These are phyloP conservation scores for Aspergillus tamarii DNA, from an alignment of 2,329 filamentous ascomycete genomes.

Conservation along the genomic window DNA sequence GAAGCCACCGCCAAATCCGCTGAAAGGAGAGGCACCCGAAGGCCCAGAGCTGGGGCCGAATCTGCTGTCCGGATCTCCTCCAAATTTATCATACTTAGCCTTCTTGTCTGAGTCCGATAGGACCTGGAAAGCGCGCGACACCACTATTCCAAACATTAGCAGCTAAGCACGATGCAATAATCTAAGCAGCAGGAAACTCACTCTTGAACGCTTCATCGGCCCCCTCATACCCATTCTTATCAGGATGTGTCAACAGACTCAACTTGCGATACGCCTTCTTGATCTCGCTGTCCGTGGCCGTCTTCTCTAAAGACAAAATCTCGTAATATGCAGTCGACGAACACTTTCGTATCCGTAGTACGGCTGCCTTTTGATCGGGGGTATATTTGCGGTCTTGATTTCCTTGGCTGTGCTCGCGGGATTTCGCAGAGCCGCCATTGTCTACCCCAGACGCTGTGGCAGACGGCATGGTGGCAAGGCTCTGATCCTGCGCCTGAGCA, in stretches of 20 bases:
- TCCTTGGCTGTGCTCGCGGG: conserved; percentile 53
- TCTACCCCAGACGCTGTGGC: conserved; percentile 52
- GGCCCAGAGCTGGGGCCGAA: conserved; percentile 62
- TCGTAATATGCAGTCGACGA: conserved; percentile 90
- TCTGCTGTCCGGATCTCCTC: conserved; percentile 87
- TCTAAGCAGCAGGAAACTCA: conserved; percentile 41
- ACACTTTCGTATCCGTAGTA: conserved; percentile 85
- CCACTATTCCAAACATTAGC: conserved; percentile 63
- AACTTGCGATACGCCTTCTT: conserved; percentile 98
- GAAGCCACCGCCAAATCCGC: conserved; percentile 52
- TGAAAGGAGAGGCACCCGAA: conserved; percentile 47
- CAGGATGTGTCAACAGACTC: conserved; percentile 91
- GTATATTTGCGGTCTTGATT: conserved; percentile 69
- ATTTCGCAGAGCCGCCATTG: conserved; percentile 47
- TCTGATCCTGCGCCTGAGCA: not conserved
- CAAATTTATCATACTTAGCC: conserved; percentile 82
- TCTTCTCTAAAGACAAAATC: conserved; percentile 75
- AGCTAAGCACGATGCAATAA: conserved; percentile 59
- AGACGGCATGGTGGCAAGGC: conserved; percentile 40
- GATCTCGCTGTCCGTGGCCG: conserved; percentile 77
- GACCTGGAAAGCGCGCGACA: conserved; percentile 89
- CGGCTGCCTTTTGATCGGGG: conserved; percentile 85
- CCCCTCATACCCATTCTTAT: conserved; percentile 96
- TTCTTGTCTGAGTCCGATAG: conserved; percentile 93
- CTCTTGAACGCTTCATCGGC: conserved; percentile 98